Conservation (phyloP, 371 early-diverging fungal genomes). For the Saksenaea vasiformis region DNA sequence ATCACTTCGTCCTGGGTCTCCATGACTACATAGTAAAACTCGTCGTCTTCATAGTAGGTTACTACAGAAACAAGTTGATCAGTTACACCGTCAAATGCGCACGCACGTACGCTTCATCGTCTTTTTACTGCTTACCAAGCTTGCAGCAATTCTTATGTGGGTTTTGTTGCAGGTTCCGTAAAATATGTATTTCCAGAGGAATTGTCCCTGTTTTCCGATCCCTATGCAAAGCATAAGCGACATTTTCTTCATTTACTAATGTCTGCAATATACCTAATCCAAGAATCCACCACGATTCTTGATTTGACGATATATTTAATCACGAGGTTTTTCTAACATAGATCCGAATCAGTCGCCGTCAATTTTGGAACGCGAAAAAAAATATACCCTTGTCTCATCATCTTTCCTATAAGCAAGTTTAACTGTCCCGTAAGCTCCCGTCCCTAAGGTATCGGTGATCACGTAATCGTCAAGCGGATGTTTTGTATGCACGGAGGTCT, state of each 20-base stretch:
- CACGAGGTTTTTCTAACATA: slow-evolving; percentile 53
- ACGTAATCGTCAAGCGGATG: slow-evolving; percentile 57
- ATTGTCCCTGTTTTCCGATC: slow-evolving; percentile 64
- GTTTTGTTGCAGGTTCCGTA: slow-evolving; percentile 55
- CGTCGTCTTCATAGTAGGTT: slow-evolving; percentile 64
- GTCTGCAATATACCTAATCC: slow-evolving; percentile 45
- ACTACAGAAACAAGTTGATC: slow-evolving; percentile 22
- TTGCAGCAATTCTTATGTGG: slow-evolving; percentile 66
- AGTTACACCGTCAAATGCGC: background rate
- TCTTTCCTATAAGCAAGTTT: slow-evolving; percentile 54
- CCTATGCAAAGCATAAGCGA: slow-evolving; percentile 19
- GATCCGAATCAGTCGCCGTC: background rate
- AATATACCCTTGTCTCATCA: slow-evolving; percentile 51
- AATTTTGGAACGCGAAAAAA: slow-evolving; percentile 4
- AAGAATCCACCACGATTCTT: slow-evolving; percentile 65
- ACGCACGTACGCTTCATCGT: slow-evolving; percentile 1
- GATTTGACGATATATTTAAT: slow-evolving; percentile 73
- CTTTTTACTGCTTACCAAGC: slow-evolving; percentile 44
- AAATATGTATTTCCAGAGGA: slow-evolving; percentile 71
- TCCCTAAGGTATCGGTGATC: slow-evolving; percentile 63
- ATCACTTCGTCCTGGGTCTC: slow-evolving; percentile 63
- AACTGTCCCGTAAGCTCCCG: slow-evolving; percentile 78
- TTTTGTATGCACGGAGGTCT: background rate
- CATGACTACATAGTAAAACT: slow-evolving; percentile 71
- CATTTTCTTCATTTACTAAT: background rate